Percentiles rank a stretch among this genome's conserved stretches.
Evolutionary conservation across 2,329 filamentous ascomycete species (phyloP).

Genomic region (Penicillium sp.): DNA sequence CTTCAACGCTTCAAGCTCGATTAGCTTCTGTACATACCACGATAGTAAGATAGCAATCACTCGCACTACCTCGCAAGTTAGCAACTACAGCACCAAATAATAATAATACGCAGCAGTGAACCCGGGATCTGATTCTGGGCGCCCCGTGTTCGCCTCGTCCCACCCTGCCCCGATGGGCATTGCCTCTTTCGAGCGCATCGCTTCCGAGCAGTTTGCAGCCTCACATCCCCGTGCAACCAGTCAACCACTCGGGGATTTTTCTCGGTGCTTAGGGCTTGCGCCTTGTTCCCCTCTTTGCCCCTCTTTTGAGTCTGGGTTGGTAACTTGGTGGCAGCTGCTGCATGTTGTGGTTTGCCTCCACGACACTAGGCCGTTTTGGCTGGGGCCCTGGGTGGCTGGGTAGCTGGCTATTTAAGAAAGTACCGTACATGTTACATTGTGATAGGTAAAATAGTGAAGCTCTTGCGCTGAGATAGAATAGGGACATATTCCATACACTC

Average conservation of each 20-base stretch:
- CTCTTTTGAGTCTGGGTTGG: background rate
- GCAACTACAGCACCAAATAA: no score
- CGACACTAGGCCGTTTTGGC: background rate
- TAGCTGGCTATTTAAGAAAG: background rate
- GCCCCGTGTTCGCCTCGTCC: constrained; percentile 12
- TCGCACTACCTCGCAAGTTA: no score
- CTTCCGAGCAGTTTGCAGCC: constrained; percentile 16
- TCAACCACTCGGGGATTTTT: constrained; percentile 33
- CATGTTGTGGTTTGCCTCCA: background rate
- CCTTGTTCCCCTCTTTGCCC: constrained; percentile 20
- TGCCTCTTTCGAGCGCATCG: constrained; percentile 15
- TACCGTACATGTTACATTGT: background rate
- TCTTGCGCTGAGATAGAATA: background rate
- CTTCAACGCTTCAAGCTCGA: no score
- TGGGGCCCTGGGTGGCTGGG: no score
- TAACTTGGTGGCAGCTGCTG: background rate
- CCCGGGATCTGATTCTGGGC: background rate
- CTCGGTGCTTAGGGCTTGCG: constrained; percentile 20
- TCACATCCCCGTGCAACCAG: constrained; percentile 19
- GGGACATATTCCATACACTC: background rate
- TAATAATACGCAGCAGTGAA: background rate
- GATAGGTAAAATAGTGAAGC: background rate
- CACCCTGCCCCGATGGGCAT: constrained; percentile 10
- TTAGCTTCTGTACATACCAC: no score
- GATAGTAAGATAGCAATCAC: no score